Percentiles rank a stretch among this genome's conserved stretches.
Conservation (phyloP, 208 protist species). For the Porcisia deanei region DNA sequence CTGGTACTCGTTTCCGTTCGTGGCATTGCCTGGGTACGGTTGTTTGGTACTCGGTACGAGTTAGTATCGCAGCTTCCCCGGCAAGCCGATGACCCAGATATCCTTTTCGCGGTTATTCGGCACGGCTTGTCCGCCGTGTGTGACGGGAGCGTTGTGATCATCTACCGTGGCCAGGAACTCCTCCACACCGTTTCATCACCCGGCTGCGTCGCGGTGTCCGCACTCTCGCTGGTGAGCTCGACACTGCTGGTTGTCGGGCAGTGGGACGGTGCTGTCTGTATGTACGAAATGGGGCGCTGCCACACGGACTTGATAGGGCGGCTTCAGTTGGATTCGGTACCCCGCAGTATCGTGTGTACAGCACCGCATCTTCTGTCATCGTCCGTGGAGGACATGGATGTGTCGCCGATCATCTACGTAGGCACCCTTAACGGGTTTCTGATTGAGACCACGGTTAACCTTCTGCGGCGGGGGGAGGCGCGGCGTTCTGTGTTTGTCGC, state of each 20-base stretch:
- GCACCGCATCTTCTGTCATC: neutral
- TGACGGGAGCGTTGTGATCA: conserved; percentile 13
- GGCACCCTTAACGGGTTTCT: conserved; percentile 33
- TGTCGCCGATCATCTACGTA: conserved; percentile 21
- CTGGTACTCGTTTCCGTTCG: conserved; percentile 18
- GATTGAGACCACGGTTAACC: conserved; percentile 27
- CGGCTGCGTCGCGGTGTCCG: conserved; percentile 14
- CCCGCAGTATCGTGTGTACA: conserved; percentile 29
- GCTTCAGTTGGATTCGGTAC: conserved; percentile 29
- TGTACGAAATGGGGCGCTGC: conserved; percentile 10
- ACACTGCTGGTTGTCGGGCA: conserved; percentile 14
- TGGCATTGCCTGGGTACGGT: conserved; percentile 15
- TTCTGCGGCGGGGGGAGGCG: conserved; percentile 15
- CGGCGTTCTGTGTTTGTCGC: conserved; percentile 33
- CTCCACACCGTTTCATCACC: conserved; percentile 1
- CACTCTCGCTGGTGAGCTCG: conserved; percentile 13
- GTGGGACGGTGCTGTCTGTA: conserved; percentile 24
- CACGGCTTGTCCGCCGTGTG: conserved; percentile 19
- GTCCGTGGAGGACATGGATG: neutral
- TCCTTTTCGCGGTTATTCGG: conserved; percentile 14
- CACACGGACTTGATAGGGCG: conserved; percentile 6
- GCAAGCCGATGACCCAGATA: neutral
- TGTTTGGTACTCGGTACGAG: conserved; percentile 6
- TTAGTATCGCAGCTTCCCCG: conserved; percentile 17
- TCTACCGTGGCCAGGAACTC: conserved; percentile 14